Conservation (phyloP, 2,329 filamentous ascomycete species). For the Talaromyces sp. region DNA sequence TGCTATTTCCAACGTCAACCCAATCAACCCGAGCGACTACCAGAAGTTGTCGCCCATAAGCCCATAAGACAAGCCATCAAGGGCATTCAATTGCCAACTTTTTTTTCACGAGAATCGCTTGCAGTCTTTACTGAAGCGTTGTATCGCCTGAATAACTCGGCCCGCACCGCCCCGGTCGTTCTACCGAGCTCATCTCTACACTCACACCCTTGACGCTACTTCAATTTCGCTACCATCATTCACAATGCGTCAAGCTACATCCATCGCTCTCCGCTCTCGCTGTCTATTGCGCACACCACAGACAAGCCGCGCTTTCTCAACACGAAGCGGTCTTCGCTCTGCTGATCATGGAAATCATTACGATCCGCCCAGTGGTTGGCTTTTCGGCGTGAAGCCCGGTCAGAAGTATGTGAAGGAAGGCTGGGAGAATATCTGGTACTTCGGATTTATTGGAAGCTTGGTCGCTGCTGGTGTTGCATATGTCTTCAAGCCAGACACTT, state of each 20-base stretch:
- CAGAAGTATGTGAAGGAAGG: constrained; percentile 96
- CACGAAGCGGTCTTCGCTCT: constrained; percentile 38
- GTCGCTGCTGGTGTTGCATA: constrained; percentile 73
- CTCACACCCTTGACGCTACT: neutral
- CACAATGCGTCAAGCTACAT: constrained; percentile 39
- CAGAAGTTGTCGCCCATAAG: constrained; percentile 3
- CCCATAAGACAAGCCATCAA: neutral
- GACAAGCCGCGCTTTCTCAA: constrained; percentile 41
- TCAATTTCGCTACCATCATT: neutral
- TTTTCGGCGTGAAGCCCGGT: constrained; percentile 89
- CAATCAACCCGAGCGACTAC: constrained; percentile 10
- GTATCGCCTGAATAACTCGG: constrained; percentile 7
- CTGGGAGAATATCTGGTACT: constrained; percentile 85
- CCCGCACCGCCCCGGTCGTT: constrained; percentile 6
- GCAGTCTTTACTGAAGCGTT: neutral
- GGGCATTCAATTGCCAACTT: constrained; percentile 4
- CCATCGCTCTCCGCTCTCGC: constrained; percentile 40
- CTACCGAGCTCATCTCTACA: neutral
- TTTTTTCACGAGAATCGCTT: neutral
- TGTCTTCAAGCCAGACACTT: constrained; percentile 97
- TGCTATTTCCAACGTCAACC: constrained; percentile 18
- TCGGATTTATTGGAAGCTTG: constrained; percentile 78
- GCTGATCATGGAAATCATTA: constrained; percentile 70
- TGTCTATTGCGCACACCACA: constrained; percentile 37
- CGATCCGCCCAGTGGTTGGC: constrained; percentile 86